A percentile compares a stretch with the other conserved stretches of the same genome.
Evolutionary conservation across 176 grass and related monocot genomes (phyloP).

Genomic region (Ananas comosus): DNA sequence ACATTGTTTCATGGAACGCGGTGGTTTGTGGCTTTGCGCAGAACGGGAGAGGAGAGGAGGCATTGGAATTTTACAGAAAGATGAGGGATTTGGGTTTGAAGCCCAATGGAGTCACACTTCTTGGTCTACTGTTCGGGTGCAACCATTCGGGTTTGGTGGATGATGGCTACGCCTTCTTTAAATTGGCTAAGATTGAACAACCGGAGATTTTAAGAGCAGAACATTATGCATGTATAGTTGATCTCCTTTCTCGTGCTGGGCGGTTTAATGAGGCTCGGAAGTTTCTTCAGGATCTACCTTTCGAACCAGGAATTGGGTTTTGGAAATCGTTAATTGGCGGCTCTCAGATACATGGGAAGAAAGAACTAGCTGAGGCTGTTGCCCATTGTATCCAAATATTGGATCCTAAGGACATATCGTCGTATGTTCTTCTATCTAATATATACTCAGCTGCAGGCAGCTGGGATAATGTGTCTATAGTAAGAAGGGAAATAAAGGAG

Average conservation of each 20-base stretch:
- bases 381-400: conserved; percentile 31
- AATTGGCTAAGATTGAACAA: conserved; percentile 35
- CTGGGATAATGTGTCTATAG: conserved; percentile 47
- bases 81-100: conserved; percentile 46
- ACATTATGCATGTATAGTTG: conserved; percentile 74
- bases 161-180: conserved; percentile 52
- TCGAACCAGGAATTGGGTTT: conserved; percentile 67
- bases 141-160: conserved; percentile 69
- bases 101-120: conserved; percentile 43
- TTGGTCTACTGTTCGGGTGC: conserved; percentile 62
- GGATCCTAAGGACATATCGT: conserved; percentile 59
- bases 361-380: conserved; percentile 31
- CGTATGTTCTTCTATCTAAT: conserved; percentile 76
- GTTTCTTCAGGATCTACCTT: conserved; percentile 67
- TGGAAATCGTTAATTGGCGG: conserved; percentile 76
- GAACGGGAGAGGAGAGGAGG: conserved; percentile 55
- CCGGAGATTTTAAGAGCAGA: conserved; percentile 38
- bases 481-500: conserved; percentile 75
- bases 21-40: conserved; percentile 58
- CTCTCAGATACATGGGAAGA: conserved; percentile 53
- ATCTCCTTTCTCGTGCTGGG: conserved; percentile 53
- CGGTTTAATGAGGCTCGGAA: conserved; percentile 43
- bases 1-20: conserved; percentile 63
- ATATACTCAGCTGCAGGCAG: conserved; percentile 57
- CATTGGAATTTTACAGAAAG: conserved; percentile 45